Base-by-base conservation (phyloP, 2,329 filamentous ascomycete species). In the Geosmithia putterillii region DNA sequence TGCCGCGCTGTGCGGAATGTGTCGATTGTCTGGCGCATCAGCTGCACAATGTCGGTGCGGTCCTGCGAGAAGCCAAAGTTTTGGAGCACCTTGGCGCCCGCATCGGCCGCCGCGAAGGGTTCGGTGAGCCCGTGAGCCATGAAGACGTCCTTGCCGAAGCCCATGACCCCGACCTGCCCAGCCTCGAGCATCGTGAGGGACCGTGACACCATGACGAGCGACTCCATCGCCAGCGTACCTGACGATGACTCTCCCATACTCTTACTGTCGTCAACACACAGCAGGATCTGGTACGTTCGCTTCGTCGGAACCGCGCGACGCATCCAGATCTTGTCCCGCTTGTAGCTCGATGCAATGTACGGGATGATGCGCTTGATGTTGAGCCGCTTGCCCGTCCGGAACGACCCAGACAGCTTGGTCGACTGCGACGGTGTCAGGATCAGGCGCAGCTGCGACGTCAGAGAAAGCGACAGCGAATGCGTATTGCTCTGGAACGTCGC, bases 281-380 rank as follows among this genome's bases (percentile, higher is more conserved):
- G 82, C 68, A 98, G 80, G 61, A 98, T 94, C 63, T 99, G 94
- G 65, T 98, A 98, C 45, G 82, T 83, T 36, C 94, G 83, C 65
- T 96, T 96, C 34, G 83, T 90, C 1, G 94, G 94, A 41, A 95
- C 80, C 28, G 79, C 83, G 44, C 94, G 81, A 14, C 94, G 84
- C 83, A 98, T 94, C 92, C 92, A 99, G 64, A 99, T 99, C 72
- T 98, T 98, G 75, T 99, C 92, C 47, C 92, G 86, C 71, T 95
- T 96, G 74, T 95, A 98, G 58, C 85, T 83, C 0, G 89, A 96
- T 1, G 94, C 92, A 53, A 99, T 96, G 66, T 98, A 99, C 0
- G 94, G 92, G 55, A 99, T 98, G 64, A 99, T 98, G 52, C 90
- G 87, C 65, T 96, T 96, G 70, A 99, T 95, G 64, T 96, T 98